phyloP scores from a whole-genome alignment of 805 yeast genomes.

The Cyberlindnera veronae region DNA sequence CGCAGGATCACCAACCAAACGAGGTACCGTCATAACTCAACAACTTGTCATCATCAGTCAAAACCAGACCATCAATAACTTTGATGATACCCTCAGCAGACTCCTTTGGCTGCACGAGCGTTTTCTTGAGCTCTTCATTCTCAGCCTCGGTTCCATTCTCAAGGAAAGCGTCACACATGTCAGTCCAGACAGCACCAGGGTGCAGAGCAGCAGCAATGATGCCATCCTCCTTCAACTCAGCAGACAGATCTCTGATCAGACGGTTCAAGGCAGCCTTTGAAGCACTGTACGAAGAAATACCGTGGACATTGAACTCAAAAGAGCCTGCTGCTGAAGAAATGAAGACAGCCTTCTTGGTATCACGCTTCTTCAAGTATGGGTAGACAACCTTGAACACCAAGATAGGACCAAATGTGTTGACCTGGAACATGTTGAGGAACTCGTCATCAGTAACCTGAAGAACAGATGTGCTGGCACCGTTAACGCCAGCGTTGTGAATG shows the following conservation, averaged over 20 bases:
- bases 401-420: slow-evolving; percentile 13
- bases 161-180: too few species aligned
- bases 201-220: slow-evolving; percentile 32
- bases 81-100: too few species aligned
- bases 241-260: slow-evolving; percentile 24
- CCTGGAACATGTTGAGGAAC: slow-evolving; percentile 3
- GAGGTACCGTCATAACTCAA: too few species aligned
- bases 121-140: too few species aligned
- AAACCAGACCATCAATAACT: too few species aligned
- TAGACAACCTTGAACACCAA: slow-evolving; percentile 5
- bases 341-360: slow-evolving; percentile 28
- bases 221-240: slow-evolving; percentile 28
- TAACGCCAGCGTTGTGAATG: slow-evolving; percentile 17
- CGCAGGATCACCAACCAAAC: too few species aligned
- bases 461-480: background rate
- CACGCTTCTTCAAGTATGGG: slow-evolving; percentile 18
- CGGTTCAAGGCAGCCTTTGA: slow-evolving; percentile 38
- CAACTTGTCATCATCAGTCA: too few species aligned
- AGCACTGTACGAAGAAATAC: slow-evolving; percentile 32
- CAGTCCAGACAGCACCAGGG: slow-evolving; percentile 41
- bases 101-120: too few species aligned
- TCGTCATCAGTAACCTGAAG: background rate
- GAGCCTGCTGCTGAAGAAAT: slow-evolving; percentile 29
- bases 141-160: too few species aligned
- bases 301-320: slow-evolving; percentile 11